These are phyloP conservation scores for Trametes maxima DNA, from an alignment of 768 basidiomycete genomes.

Conservation along the genomic window DNA sequence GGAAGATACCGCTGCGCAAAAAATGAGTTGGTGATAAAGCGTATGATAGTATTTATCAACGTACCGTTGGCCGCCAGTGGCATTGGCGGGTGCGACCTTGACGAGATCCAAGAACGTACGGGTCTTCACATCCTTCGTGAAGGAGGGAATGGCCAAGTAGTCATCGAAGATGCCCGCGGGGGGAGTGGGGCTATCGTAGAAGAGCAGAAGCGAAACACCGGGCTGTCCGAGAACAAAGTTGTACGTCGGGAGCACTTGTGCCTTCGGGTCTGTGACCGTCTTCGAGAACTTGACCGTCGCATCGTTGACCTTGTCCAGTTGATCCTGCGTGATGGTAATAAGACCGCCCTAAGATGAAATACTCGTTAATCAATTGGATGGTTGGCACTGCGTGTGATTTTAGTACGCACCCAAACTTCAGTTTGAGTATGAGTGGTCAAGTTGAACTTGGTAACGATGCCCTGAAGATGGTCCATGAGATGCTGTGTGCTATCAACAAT, in stretches of 20 bases:
- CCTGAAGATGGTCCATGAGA: constrained; percentile 34
- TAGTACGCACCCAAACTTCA: constrained; percentile 57
- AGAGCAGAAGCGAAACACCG: constrained; percentile 41
- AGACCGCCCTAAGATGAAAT: constrained; percentile 49
- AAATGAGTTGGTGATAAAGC: not conserved
- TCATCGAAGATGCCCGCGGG: constrained; percentile 55
- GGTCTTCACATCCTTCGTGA: constrained; percentile 42
- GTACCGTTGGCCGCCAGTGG: constrained; percentile 35
- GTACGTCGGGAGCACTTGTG: constrained; percentile 50
- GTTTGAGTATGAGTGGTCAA: constrained; percentile 56
- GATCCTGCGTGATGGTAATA: constrained; percentile 34
- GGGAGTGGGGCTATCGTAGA: constrained; percentile 58
- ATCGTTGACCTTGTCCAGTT: constrained; percentile 28
- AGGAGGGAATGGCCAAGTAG: constrained; percentile 47
- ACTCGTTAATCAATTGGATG: not conserved
- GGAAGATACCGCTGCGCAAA: constrained; percentile 30
- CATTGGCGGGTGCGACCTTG: constrained; percentile 38
- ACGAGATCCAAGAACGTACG: constrained; percentile 47
- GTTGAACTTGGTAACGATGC: constrained; percentile 62
- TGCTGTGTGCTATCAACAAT: not conserved
- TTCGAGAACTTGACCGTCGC: constrained; percentile 46
- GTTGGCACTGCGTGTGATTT: not conserved
- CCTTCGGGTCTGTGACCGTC: constrained; percentile 52
- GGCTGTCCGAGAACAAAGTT: constrained; percentile 36
- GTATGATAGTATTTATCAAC: constrained; percentile 8